phyloP scores from a whole-genome alignment of 805 yeast genomes.

The Metschnikowia borealis region DNA sequence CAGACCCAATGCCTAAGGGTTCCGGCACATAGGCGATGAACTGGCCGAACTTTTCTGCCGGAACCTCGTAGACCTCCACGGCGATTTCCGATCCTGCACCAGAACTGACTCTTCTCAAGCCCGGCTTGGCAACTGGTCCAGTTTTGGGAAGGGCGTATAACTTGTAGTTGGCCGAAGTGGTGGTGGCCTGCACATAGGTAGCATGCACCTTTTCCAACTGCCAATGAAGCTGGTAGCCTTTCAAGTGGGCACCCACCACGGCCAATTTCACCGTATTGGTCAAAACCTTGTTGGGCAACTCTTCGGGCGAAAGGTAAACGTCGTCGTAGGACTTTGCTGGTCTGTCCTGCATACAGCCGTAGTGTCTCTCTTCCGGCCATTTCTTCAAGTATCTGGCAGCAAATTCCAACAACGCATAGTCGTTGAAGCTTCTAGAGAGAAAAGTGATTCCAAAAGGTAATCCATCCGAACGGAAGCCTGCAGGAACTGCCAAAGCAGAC shows the following conservation, averaged over 20 bases:
- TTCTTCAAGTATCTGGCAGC: slow-evolving; percentile 66
- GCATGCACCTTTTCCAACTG: slow-evolving; percentile 86
- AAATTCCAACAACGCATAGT: slow-evolving; percentile 80
- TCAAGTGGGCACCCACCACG: slow-evolving; percentile 94
- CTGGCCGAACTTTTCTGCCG: slow-evolving; percentile 70
- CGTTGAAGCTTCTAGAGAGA: slow-evolving; percentile 77
- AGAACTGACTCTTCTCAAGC: slow-evolving; percentile 63
- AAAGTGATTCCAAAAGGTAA: slow-evolving; percentile 89
- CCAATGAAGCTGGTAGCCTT: slow-evolving; percentile 90
- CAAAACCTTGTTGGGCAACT: slow-evolving; percentile 15
- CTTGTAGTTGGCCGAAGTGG: slow-evolving; percentile 67
- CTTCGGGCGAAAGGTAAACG: slow-evolving; percentile 34
- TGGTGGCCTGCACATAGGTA: slow-evolving; percentile 56
- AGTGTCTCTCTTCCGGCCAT: slow-evolving; percentile 47
- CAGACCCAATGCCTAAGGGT: slow-evolving; percentile 93
- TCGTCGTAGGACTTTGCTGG: slow-evolving; percentile 38
- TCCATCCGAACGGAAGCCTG: slow-evolving; percentile 80
- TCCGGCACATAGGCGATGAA: slow-evolving; percentile 88
- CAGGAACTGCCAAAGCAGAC: slow-evolving; percentile 88
- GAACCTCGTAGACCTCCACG: slow-evolving; percentile 81
- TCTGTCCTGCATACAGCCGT: slow-evolving; percentile 49
- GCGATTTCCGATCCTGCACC: slow-evolving; percentile 68
- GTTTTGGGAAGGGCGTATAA: slow-evolving; percentile 77
- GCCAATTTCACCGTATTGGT: slow-evolving; percentile 56
- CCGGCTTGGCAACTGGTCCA: slow-evolving; percentile 88